Conservation (phyloP, 371 early-diverging fungal species). For the Mortierella sp. region DNA sequence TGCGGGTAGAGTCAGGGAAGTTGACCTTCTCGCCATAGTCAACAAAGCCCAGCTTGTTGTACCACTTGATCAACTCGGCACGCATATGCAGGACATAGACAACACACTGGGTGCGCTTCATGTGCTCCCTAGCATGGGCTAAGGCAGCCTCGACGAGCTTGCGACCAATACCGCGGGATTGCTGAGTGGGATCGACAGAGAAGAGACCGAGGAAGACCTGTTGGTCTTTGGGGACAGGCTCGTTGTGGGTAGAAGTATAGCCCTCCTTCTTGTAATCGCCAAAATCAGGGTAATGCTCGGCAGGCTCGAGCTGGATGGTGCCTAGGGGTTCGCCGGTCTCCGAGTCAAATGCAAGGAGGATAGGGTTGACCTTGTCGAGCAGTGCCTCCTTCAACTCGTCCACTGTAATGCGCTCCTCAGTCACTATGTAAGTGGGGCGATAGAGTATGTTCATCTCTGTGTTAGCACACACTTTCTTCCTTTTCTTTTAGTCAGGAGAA, state of each 20-base stretch:
- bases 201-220: constrained; percentile 62
- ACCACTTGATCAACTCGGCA: constrained; percentile 67
- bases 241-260: constrained; percentile 20
- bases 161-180: constrained; percentile 71
- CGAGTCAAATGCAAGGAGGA: constrained; percentile 48
- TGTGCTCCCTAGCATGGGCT: constrained; percentile 52
- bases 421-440: constrained; percentile 18
- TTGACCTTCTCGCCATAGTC: constrained; percentile 66
- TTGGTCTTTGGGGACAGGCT: constrained; percentile 33
- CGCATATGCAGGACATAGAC: constrained; percentile 68
- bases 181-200: constrained; percentile 64
- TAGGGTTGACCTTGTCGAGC: constrained; percentile 41
- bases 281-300: constrained; percentile 41
- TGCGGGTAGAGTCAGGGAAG: constrained; percentile 51
- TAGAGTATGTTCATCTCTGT: too few relatives aligned
- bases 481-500: background rate
- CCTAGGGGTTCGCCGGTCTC: constrained; percentile 44
- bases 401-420: constrained; percentile 41
- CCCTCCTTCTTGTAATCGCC: constrained; percentile 37
- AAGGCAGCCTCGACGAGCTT: constrained; percentile 64
- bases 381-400: constrained; percentile 30
- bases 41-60: constrained; percentile 65
- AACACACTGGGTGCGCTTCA: constrained; percentile 58
- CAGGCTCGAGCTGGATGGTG: constrained; percentile 50
- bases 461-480: background rate